These are phyloP conservation scores for Penicillium sp. DNA, from an alignment of 2,329 filamentous ascomycete species.

Conservation along the genomic window DNA sequence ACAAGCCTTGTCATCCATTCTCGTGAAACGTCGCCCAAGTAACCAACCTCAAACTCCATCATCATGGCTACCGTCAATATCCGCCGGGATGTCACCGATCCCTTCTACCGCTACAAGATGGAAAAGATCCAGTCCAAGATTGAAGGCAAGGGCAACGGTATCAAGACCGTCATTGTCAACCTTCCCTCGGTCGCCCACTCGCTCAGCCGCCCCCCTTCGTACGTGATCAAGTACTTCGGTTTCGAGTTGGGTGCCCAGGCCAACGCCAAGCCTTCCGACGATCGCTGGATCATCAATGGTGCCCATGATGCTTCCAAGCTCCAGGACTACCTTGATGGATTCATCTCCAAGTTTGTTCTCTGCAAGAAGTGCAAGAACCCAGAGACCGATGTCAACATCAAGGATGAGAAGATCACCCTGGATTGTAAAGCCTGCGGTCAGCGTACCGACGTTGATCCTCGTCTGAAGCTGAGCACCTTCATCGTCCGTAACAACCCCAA, in stretches of 20 bases:
- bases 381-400: constrained; percentile 92
- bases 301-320: constrained; percentile 92
- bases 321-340: constrained; percentile 95
- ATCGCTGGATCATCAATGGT: constrained; percentile 99
- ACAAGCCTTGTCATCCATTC: constrained; percentile 24
- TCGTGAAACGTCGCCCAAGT: constrained; percentile 22
- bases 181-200: constrained; percentile 87
- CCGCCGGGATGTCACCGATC: constrained; percentile 94
- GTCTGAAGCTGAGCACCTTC: constrained; percentile 93
- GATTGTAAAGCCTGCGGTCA: constrained; percentile 99
- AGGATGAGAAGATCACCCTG: constrained; percentile 82
- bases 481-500: constrained; percentile 89
- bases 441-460: constrained; percentile 82
- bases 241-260: constrained; percentile 98
- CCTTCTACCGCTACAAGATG: constrained; percentile 99
- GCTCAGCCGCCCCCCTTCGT: constrained; percentile 83
- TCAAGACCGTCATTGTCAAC: constrained; percentile 98
- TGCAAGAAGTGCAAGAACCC: constrained; percentile 99
- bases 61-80: constrained; percentile 98
- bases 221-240: constrained; percentile 99
- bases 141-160: constrained; percentile 98
- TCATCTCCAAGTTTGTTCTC: constrained; percentile 97
- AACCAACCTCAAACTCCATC: constrained; percentile 40
- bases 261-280: constrained; percentile 93
- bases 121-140: constrained; percentile 98